Evolutionary conservation across 768 basidiomycete genomes (phyloP), one percentile per base, ranked within the genome.

Genomic region (Trametes coccinea): DNA sequence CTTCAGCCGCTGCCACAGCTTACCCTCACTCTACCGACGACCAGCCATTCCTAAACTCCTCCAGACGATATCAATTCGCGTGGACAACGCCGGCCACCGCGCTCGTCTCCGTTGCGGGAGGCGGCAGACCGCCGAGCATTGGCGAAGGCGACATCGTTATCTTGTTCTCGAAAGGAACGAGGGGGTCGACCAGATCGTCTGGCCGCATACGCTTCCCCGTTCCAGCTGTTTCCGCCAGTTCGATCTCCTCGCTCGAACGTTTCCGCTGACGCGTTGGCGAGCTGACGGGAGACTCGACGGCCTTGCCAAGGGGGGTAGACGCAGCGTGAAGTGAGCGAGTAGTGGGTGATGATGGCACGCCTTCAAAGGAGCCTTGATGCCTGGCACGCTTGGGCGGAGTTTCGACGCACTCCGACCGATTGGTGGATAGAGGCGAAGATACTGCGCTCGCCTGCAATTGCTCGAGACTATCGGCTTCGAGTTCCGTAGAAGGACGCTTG

Each of bases 321-420:
- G 41, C 29, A 5, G 52, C 29, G 10, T 58, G 37, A 2, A 40
- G 47, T n/a, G 43, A 5, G n/a, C 4, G 14, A 3, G 41, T 39
- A 10, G 63, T 30, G 14, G 55, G 60, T 13, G 66, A 60, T 5
- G 57, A 34, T 5, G 55, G 55, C 5, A 14, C 49, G 13, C 49
- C 40, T 41, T 64, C 58, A 48, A 57, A 67, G 5, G 64, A 57
- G 2, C 67, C 66, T 1, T 66, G 70, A 22, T 69, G 59, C 50
- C 78, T 72, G 29, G 65, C 71, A 48, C 79, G 75, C 64, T 81
- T 81, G 7, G 79, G 79, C 10, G 80, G 79, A 0, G 80, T 79
- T 6, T 69, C 65, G 9, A 63, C 17, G 48, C 62, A 57, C 62
- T 34, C 56, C 27, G 52, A 52, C 56, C 34, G 52, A 13, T 54